phyloP scores from a whole-genome alignment of 495 filamentous ascomycete genomes.

The Talaromyces liani region DNA sequence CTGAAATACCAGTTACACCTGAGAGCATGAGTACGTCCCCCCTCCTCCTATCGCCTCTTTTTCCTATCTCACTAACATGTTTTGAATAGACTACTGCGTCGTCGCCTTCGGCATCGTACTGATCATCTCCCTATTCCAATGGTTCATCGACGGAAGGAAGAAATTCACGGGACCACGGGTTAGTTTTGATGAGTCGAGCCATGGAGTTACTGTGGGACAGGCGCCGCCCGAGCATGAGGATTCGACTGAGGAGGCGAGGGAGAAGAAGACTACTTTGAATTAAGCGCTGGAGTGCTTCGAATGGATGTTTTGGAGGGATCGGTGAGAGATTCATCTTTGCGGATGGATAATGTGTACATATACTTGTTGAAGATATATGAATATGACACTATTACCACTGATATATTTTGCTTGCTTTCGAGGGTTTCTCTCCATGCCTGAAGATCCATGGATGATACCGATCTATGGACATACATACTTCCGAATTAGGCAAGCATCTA shows the following conservation, averaged over 20 bases:
- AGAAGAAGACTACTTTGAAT: background rate
- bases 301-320: background rate
- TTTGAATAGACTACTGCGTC: conserved; percentile 54
- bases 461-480: background rate
- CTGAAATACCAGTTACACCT: conserved; percentile 54
- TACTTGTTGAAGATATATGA: background rate
- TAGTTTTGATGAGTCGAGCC: conserved; percentile 22
- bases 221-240: background rate
- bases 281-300: background rate
- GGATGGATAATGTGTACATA: background rate
- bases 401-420: background rate
- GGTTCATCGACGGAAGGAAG: conserved; percentile 66
- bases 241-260: background rate
- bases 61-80: background rate
- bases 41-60: background rate
- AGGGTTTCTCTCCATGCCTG: background rate
- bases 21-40: conserved; percentile 60
- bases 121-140: conserved; percentile 56
- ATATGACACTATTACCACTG: background rate
- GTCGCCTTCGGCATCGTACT: conserved; percentile 63
- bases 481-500: background rate
- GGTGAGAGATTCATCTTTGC: background rate
- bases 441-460: background rate
- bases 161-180: conserved; percentile 59
- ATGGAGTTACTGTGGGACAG: conserved; percentile 3